These are phyloP conservation scores for Colletotrichum gloeosporioides DNA, from an alignment of 2,329 filamentous ascomycete species.

Conservation along the genomic window DNA sequence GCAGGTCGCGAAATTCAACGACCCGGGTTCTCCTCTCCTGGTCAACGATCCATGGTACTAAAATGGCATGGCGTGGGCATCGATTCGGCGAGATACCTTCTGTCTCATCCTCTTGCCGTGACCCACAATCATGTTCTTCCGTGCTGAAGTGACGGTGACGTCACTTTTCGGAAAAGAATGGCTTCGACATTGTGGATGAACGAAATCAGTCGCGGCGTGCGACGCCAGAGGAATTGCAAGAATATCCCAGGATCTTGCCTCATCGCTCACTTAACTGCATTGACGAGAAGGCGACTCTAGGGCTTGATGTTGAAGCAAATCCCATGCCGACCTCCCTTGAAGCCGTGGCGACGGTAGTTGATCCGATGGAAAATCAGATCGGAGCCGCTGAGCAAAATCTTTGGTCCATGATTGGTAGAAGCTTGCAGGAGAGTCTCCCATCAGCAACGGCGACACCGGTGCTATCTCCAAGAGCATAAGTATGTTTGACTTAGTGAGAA, in stretches of 20 bases:
- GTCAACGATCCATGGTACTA: too few species aligned
- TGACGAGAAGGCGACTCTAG: not conserved
- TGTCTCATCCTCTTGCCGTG: too few species aligned
- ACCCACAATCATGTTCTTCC: too few species aligned
- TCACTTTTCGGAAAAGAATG: too few species aligned
- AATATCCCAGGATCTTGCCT: accelerated
- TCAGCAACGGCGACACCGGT: not conserved
- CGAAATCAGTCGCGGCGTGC: too few species aligned
- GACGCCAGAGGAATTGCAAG: too few species aligned
- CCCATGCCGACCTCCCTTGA: not conserved
- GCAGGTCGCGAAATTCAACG: too few species aligned
- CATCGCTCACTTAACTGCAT: not conserved
- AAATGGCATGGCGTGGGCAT: too few species aligned
- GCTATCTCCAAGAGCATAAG: not conserved
- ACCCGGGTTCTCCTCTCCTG: too few species aligned
- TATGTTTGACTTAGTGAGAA: not conserved
- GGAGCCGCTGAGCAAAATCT: not conserved
- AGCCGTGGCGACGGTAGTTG: not conserved
- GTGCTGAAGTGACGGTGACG: too few species aligned
- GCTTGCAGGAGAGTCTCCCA: not conserved
- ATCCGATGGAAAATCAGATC: not conserved
- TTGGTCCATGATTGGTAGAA: not conserved
- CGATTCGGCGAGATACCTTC: too few species aligned
- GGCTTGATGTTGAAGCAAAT: not conserved
- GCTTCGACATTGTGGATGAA: too few species aligned